Percentiles rank a stretch among this genome's conserved stretches.
Evolutionary conservation across 2,329 filamentous ascomycete species (phyloP).

Genomic region (Monilinia aucupariae): DNA sequence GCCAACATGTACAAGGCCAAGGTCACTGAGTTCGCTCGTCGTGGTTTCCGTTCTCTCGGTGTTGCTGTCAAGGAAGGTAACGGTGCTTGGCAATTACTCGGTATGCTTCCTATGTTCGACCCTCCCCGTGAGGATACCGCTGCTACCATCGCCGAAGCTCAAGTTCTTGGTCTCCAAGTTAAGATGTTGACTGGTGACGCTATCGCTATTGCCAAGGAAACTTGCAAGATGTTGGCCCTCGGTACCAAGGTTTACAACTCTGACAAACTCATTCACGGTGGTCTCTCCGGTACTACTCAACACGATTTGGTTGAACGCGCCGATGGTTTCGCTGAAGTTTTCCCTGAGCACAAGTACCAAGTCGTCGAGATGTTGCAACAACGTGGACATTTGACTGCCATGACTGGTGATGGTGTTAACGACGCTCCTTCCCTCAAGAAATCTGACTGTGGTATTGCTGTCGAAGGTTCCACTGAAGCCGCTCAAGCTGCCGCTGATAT

Average conservation of each 20-base stretch:
- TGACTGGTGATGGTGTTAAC: slow-evolving; percentile 96
- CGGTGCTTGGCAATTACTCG: slow-evolving; percentile 63
- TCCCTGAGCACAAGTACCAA: slow-evolving; percentile 93
- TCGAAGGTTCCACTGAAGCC: slow-evolving; percentile 86
- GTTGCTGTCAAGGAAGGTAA: slow-evolving; percentile 74
- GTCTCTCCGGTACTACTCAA: slow-evolving; percentile 66
- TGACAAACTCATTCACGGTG: slow-evolving; percentile 69
- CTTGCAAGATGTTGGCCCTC: slow-evolving; percentile 74
- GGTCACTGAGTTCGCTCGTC: slow-evolving; percentile 68
- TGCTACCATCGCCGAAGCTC: slow-evolving; percentile 70
- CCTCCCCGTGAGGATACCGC: slow-evolving; percentile 73
- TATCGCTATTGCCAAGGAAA: slow-evolving; percentile 75
- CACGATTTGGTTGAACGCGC: slow-evolving; percentile 79
- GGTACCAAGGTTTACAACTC: slow-evolving; percentile 80
- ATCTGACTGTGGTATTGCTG: slow-evolving; percentile 90
- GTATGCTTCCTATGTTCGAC: slow-evolving; percentile 76
- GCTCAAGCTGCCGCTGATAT: slow-evolving; percentile 89
- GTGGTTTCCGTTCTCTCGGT: slow-evolving; percentile 76
- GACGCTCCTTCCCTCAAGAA: slow-evolving; percentile 90
- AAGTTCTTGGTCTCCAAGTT: slow-evolving; percentile 69
- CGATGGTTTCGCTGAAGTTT: slow-evolving; percentile 91
- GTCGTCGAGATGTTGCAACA: slow-evolving; percentile 91
- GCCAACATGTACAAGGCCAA: slow-evolving; percentile 65
- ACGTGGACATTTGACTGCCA: slow-evolving; percentile 88
- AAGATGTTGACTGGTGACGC: slow-evolving; percentile 82